These are phyloP conservation scores for Polytrichum commune DNA, from an alignment of 225 moss, liverwort and hornwort species.

Conservation along the genomic window DNA sequence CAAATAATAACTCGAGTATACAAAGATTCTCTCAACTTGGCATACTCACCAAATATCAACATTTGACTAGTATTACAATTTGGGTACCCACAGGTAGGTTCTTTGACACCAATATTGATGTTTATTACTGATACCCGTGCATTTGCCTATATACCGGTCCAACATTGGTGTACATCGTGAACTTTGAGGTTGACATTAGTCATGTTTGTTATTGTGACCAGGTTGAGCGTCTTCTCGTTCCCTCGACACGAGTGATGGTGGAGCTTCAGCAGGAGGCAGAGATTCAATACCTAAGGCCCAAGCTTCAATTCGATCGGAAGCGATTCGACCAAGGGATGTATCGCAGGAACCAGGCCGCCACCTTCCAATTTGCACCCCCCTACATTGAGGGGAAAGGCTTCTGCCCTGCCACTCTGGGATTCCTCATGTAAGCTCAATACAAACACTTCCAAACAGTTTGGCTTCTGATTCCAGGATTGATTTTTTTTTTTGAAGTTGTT, in stretches of 20 bases:
- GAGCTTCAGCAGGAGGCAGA: constrained; percentile 56
- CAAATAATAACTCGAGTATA: too few relatives aligned
- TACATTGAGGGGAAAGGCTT: constrained; percentile 63
- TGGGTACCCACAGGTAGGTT: too few relatives aligned
- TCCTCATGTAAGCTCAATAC: constrained; percentile 34
- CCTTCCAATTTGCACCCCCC: constrained; percentile 51
- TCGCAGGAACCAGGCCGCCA: constrained; percentile 50
- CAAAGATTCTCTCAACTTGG: too few relatives aligned
- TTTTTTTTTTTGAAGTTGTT: too few relatives aligned
- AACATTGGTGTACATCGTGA: too few relatives aligned
- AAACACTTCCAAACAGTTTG: too few relatives aligned
- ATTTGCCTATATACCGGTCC: too few relatives aligned
- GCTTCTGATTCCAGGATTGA: background rate
- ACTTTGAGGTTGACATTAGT: background rate
- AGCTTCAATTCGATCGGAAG: constrained; percentile 35
- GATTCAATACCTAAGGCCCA: constrained; percentile 54
- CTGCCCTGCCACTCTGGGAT: constrained; percentile 51
- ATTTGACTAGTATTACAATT: too few relatives aligned
- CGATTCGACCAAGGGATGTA: constrained; percentile 50
- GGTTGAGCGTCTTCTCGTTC: constrained; percentile 49
- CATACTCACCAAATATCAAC: too few relatives aligned
- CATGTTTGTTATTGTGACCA: constrained; percentile 10
- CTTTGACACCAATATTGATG: too few relatives aligned
- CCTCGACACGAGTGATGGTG: constrained; percentile 42
- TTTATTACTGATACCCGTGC: too few relatives aligned